Evolutionary conservation across 371 early-diverging fungal species (phyloP), one percentile per base, ranked within the genome.

Genomic region (Mortierella sp.): DNA sequence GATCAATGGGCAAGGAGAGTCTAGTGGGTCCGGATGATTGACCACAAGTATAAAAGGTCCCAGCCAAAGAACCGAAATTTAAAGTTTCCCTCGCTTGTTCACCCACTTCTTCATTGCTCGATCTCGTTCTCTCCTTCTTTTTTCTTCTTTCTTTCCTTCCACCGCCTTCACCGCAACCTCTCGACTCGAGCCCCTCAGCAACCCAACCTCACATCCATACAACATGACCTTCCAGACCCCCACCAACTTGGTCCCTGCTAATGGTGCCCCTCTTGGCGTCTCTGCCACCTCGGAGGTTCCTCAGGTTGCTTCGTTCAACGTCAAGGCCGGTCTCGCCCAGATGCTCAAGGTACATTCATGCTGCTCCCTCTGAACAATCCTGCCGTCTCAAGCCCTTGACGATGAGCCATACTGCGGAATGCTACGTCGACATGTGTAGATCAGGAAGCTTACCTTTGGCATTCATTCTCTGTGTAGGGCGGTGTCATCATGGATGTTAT

Each of bases 401-500:
- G n/a, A n/a, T n/a, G n/a, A n/a, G n/a, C n/a, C n/a, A n/a, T n/a
- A n/a, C n/a, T n/a, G n/a, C n/a, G n/a, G n/a, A n/a, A n/a, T n/a
- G n/a, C n/a, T n/a, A n/a, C n/a, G n/a, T n/a, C n/a, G n/a, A n/a
- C n/a, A n/a, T n/a, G n/a, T n/a, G n/a, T n/a, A n/a, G n/a, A n/a
- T n/a, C n/a, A n/a, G n/a, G n/a, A n/a, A n/a, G n/a, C 21, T 17
- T 25, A 52, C 16, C 6, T 49, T 17, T 14, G 41, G 10, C 25
- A 16, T 49, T 0, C 24, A 34, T 50, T 28, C 37, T 25, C 29
- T 7, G 22, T 44, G 34, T 62, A 94, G 95, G 96, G 96, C 64
- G 98, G 98, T 77, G 98, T 98, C 40, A 97, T 98, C 80, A 98
- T 98, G 98, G 98, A 98, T 82, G 98, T 97, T 44, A 90, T 97